A percentile compares a stretch with the other conserved stretches of the same genome.
These are phyloP conservation scores for Syzygium malaccense DNA, from an alignment of 441 rosid species.

Conservation along the genomic window DNA sequence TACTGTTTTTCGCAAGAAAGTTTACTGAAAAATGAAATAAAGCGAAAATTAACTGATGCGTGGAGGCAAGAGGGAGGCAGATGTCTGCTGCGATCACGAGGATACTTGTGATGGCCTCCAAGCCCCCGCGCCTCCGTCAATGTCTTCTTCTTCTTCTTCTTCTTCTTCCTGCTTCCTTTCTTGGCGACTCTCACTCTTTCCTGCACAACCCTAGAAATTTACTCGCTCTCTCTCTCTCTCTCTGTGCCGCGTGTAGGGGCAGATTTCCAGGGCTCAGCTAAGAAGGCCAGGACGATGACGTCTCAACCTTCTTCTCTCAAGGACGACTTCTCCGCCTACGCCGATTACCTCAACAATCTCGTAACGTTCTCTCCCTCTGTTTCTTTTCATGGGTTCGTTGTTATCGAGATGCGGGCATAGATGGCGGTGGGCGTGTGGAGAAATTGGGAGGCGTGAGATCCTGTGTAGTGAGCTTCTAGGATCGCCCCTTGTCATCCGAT, in stretches of 20 bases:
- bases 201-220: background rate
- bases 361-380: slow-evolving; percentile 17
- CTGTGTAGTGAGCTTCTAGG: background rate
- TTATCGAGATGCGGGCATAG: background rate
- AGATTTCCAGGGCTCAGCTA: slow-evolving; percentile 22
- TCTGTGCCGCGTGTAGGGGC: slow-evolving; percentile 7
- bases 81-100: slow-evolving; percentile 21
- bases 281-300: slow-evolving; percentile 39
- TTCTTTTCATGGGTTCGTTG: background rate
- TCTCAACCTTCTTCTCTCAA: slow-evolving; percentile 47
- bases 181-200: background rate
- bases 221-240: background rate
- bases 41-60: background rate
- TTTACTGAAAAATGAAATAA: background rate
- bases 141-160: background rate
- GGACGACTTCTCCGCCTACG: slow-evolving; percentile 48
- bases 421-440: background rate
- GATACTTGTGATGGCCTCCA: slow-evolving; percentile 35
- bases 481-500: background rate
- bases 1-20: background rate
- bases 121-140: slow-evolving; percentile 35
- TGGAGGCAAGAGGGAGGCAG: background rate
- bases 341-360: slow-evolving; percentile 60
- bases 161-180: background rate
- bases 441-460: background rate